These are phyloP conservation scores for Biscogniauxia sp. DNA, from an alignment of 2,329 filamentous ascomycete species.

Conservation along the genomic window DNA sequence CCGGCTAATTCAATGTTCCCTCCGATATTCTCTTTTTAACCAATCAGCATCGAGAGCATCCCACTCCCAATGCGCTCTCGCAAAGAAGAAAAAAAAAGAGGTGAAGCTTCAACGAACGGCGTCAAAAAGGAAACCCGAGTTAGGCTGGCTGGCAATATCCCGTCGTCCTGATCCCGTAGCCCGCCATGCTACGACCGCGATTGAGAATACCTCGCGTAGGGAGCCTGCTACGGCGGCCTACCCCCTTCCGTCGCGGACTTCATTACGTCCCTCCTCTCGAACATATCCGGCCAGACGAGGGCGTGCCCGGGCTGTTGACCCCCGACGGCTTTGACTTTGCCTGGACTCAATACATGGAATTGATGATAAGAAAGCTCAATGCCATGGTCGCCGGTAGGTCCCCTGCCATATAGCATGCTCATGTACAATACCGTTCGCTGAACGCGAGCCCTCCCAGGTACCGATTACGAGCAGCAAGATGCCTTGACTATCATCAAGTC, in stretches of 20 bases:
- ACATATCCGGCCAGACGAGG: constrained; percentile 39
- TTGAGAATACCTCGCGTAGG: constrained; percentile 49
- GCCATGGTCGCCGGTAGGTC: constrained; percentile 65
- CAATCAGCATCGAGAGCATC: constrained; percentile 21
- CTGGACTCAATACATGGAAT: constrained; percentile 78
- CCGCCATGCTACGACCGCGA: constrained; percentile 52
- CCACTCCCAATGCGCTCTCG: background rate
- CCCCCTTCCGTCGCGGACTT: constrained; percentile 38
- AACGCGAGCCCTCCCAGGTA: constrained; percentile 47
- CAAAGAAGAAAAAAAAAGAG: constrained; percentile 20
- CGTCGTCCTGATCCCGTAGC: constrained; percentile 9
- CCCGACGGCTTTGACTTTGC: constrained; percentile 68
- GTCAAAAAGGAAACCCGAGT: constrained; percentile 4
- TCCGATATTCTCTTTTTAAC: constrained; percentile 7
- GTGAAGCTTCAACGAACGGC: constrained; percentile 13
- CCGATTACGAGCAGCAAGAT: constrained; percentile 58
- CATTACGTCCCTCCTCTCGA: constrained; percentile 48
- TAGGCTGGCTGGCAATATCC: constrained; percentile 13
- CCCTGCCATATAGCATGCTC: background rate
- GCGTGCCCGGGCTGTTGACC: constrained; percentile 70
- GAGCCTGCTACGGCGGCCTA: constrained; percentile 36
- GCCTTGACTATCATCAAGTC: constrained; percentile 68
- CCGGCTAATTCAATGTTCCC: constrained; percentile 29
- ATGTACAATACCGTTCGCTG: constrained; percentile 7
- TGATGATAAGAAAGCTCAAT: constrained; percentile 76